Conservation (phyloP, 345 rosid genomes). For the Moringa oleifera region DNA sequence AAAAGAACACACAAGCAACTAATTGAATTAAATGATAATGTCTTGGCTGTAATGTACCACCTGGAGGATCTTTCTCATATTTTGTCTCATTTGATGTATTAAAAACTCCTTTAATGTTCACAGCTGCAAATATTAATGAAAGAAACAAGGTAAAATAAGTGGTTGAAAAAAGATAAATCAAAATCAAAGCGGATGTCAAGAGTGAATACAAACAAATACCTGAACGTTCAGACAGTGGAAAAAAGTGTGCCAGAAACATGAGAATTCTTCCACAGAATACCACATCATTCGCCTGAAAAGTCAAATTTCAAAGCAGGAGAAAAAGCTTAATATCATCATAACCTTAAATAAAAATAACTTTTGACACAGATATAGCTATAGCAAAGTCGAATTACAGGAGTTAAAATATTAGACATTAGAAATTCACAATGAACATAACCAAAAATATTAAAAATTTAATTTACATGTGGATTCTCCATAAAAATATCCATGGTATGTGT, state of each 20-base stretch:
- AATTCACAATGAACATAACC: background rate
- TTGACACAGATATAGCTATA: background rate
- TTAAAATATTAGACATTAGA: too few relatives aligned
- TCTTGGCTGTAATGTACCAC: slow-evolving; percentile 31
- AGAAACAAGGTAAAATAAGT: slow-evolving; percentile 10
- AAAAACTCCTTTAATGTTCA: slow-evolving; percentile 94
- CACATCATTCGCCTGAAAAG: slow-evolving; percentile 84
- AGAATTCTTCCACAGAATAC: slow-evolving; percentile 97
- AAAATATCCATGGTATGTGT: too few relatives aligned
- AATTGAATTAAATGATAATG: too few relatives aligned
- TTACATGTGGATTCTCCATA: too few relatives aligned
- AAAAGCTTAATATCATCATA: background rate
- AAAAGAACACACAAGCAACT: slow-evolving; percentile 10
- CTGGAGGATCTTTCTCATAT: slow-evolving; percentile 86
- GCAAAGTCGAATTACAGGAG: background rate
- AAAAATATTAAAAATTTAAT: too few relatives aligned
- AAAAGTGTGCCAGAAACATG: slow-evolving; percentile 94
- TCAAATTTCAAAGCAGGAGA: slow-evolving; percentile 20
- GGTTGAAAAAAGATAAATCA: slow-evolving; percentile 11
- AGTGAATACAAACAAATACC: slow-evolving; percentile 38
- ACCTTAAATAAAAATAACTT: too few relatives aligned
- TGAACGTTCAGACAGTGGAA: slow-evolving; percentile 93
- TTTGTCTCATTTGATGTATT: slow-evolving; percentile 96
- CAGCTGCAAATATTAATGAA: slow-evolving; percentile 59
- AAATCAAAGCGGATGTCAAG: background rate